Evolutionary conservation across 1,284 basidiomycete species (phyloP), one percentile per base, ranked within the genome.

Genomic region (Irpex sp.): DNA sequence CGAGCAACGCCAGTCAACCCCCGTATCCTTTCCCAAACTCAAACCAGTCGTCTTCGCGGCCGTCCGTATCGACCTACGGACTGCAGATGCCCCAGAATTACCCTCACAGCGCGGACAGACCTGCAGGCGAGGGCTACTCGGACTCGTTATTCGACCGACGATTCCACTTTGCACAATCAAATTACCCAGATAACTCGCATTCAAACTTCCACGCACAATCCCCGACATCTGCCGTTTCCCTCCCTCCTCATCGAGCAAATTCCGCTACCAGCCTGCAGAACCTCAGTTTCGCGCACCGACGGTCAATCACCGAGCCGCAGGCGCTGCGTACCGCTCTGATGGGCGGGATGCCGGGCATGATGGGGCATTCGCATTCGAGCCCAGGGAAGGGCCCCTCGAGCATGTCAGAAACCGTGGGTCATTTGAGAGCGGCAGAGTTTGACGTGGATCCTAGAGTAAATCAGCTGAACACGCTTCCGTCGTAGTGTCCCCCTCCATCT

Each of bases 301-400:
- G 83, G 56, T 78, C 82, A 21, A 70, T 82, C 57, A 82, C 82
- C 15, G 84, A 85, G 65, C 79, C 81, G 48, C 83, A 84, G 66
- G 74, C 75, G 54, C 81, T 78, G 69, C 74, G 76, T 40, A 73
- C 79, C n/a, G 71, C 81, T 58, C 75, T 77, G 17, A 75, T 78
- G 58, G 74, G 76, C 58, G 78, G 79, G 62, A 74, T 80, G 48
- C 75, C 79, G 5, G 75, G 77, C 63, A 75, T 78, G 38, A 66
- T 73, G 54, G 73, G 76, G 47, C 65, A 66, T 55, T 36, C 66
- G 58, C 68, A 63, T 17, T 47, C 61, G 64, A 56, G 54, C 26
- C 11, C 26, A 56, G 26, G 79, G 54, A 79, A 81, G 36, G 76
- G 79, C 15, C 73, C 78, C 40, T 82, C 83, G 62, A 79, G 78